A percentile compares a stretch with the other conserved stretches of the same genome.
Conservation (phyloP, 345 rosid species). For the Limnanthes douglasii region DNA sequence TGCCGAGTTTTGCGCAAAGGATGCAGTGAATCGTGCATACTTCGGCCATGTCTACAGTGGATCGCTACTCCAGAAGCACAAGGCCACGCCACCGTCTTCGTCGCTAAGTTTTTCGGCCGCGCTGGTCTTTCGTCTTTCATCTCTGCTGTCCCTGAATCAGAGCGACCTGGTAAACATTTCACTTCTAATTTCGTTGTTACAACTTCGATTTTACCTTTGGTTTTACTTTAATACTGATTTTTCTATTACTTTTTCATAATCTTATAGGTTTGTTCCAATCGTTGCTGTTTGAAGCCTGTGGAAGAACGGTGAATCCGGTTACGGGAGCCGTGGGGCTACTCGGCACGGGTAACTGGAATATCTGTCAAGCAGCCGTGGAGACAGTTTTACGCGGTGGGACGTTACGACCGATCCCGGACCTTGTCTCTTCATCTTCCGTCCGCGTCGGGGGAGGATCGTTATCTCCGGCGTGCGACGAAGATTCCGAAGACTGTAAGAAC, state of each 20-base stretch:
- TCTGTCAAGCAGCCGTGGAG: constrained; percentile 85
- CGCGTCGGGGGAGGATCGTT: constrained; percentile 19
- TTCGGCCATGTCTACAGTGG: constrained; percentile 87
- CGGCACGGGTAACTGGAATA: constrained; percentile 84
- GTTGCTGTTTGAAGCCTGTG: constrained; percentile 78
- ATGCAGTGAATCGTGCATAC: constrained; percentile 81
- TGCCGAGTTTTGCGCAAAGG: constrained; percentile 94
- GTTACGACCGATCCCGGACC: constrained; percentile 48
- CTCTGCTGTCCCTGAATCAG: constrained; percentile 77
- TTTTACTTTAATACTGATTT: constrained; percentile 2
- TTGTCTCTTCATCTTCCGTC: constrained; percentile 6
- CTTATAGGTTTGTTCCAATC: constrained; percentile 76
- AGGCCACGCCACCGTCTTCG: constrained; percentile 95
- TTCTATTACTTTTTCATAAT: not conserved
- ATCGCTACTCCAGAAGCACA: constrained; percentile 83
- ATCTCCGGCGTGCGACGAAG: constrained; percentile 38
- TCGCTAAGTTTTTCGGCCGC: constrained; percentile 96
- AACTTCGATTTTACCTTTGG: not conserved
- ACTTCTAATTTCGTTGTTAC: constrained; percentile 3
- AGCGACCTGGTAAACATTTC: constrained; percentile 52
- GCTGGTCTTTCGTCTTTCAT: constrained; percentile 97
- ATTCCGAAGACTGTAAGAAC: constrained; percentile 49
- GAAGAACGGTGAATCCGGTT: constrained; percentile 91
- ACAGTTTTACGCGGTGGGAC: constrained; percentile 78
- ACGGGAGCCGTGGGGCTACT: constrained; percentile 91